Evolutionary conservation across 1,284 basidiomycete genomes (phyloP), one percentile per base, ranked within the genome.

Genomic region (Ustilago sp.): DNA sequence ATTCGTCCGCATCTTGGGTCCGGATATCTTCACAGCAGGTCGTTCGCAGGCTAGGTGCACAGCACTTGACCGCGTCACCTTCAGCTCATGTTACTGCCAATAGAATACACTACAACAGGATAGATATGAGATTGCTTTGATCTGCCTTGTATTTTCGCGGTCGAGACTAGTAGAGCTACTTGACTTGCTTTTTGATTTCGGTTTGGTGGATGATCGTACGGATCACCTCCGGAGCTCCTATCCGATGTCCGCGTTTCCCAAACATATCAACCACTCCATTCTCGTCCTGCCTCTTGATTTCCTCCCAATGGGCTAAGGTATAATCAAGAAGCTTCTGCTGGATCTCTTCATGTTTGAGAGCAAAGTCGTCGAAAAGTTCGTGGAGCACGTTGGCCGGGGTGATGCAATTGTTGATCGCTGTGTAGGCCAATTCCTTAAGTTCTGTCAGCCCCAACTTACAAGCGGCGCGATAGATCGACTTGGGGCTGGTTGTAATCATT

Each of bases 381-480:
- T 3, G 11, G 4, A 77, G 52, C 31, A 67, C 51, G 32, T 74
- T 74, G n/a, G 17, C 12, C 1, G 71, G 63, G 1, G 45, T 55
- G 9, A 74, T 62, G 15, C 65, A 56, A 1, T 19, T 8, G 3
- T 66, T 36, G 31, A 74, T 60, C 1, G 43, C 59, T 3, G 31
- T 17, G 12, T 36, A n/a, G 3, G 75, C 70, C 31, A 74, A 43
- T 11, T 62, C 32, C 34, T 50, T 47, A 9, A 77, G 45, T 0
- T 32, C 36, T 5, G 3, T 34, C 60, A 77, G 52, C 0, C 59
- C 52, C 23, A 58, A 68, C 19, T 39, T 57, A 13, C 48, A 43
- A 2, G 75, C 75, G 0, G 63, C 60, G 2, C 60, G 55, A 9
- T 74, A 77, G 15, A 74, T 51, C n/a, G 70, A 67, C 53, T 74